Base-by-base conservation (phyloP, 768 basidiomycete species). In the Kwoniella heveanensis region DNA sequence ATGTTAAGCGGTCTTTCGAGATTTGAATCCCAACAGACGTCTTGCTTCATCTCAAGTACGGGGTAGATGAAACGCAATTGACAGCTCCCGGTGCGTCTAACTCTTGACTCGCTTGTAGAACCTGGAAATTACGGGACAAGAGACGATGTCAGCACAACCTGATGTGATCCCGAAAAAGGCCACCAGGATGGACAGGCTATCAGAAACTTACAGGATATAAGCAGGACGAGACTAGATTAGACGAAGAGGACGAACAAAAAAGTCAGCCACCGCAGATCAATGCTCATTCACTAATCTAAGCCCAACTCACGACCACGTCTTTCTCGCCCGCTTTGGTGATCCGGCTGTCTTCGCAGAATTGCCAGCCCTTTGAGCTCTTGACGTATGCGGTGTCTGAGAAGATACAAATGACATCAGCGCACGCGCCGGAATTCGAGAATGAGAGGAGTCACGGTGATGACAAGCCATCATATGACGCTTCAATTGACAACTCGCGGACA, bases 271-370 rank as follows among this genome's bases (percentile, higher is more conserved):
- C 26, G 2, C 30, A 9, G 51, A 17, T n/a, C 7, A 7, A 19
- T 47, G 19, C 19, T n/a, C 46, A 19, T 22, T 6, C n/a, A 19
- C 46, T 21, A 7, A 21, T 26, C 12, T 26, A 36, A 36, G 8
- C 9, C n/a, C n/a, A 13, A 75, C 80, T 68, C 68, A 94, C 91
- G 55, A 92, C 89, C 5, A 96, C 89, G 77, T 93, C 88, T 73
- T 86, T 89, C 52, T 87, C 82, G 56, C 91, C 87, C 27, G 86
- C 87, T 48, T 84, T 74, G 53, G 86, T 86, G 64, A 97, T 84
- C 71, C 89, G 90, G 72, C 92, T 93, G 78, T 98, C 95, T 73
- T 96, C 93, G 77, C 92, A 94, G 73, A 91, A 91, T 77, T 88
- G 81, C 96, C 96, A 99, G 37, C 90, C 88, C 32, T 90, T 88